A percentile compares a stretch with the other conserved stretches of the same genome.
These are phyloP conservation scores for Cercospora nicotianae DNA, from an alignment of 2,329 filamentous ascomycete species.

Conservation along the genomic window DNA sequence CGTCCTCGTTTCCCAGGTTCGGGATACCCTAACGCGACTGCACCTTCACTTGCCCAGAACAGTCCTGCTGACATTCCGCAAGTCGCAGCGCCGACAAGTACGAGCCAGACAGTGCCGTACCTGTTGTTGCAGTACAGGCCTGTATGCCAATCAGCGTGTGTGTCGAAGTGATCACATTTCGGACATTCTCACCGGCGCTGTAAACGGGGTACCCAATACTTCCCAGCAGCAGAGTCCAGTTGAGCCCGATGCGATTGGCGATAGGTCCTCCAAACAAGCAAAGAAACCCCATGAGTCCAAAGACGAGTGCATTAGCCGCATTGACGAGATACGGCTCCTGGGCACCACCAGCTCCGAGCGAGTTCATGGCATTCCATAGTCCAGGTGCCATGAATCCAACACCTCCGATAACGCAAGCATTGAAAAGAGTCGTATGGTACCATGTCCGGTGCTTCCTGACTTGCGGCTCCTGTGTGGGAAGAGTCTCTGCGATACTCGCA, in stretches of 20 bases:
- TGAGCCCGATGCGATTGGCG: slow-evolving; percentile 52
- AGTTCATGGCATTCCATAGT: slow-evolving; percentile 59
- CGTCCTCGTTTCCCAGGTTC: slow-evolving; percentile 50
- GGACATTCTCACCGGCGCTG: slow-evolving; percentile 33
- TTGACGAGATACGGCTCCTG: slow-evolving; percentile 55
- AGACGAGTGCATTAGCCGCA: slow-evolving; percentile 55
- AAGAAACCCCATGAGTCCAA: slow-evolving; percentile 49
- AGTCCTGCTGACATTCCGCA: slow-evolving; percentile 53
- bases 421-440: slow-evolving; percentile 56
- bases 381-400: slow-evolving; percentile 55
- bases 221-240: slow-evolving; percentile 49
- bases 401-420: slow-evolving; percentile 55
- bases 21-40: slow-evolving; percentile 53
- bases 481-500: slow-evolving; percentile 9
- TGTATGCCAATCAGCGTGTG: background rate
- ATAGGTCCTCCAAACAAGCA: slow-evolving; percentile 53
- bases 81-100: slow-evolving; percentile 50
- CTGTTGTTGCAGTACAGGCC: slow-evolving; percentile 54
- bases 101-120: slow-evolving; percentile 55
- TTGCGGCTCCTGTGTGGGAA: slow-evolving; percentile 14
- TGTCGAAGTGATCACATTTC: no score
- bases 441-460: slow-evolving; percentile 37
- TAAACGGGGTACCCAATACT: slow-evolving; percentile 53
- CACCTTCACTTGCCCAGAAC: slow-evolving; percentile 55
- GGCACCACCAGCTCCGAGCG: slow-evolving; percentile 54